A percentile compares a stretch with the other conserved stretches of the same genome.
Evolutionary conservation across 164 flowering plant genomes (phyloP).

Genomic region (Houttuynia cordata): DNA sequence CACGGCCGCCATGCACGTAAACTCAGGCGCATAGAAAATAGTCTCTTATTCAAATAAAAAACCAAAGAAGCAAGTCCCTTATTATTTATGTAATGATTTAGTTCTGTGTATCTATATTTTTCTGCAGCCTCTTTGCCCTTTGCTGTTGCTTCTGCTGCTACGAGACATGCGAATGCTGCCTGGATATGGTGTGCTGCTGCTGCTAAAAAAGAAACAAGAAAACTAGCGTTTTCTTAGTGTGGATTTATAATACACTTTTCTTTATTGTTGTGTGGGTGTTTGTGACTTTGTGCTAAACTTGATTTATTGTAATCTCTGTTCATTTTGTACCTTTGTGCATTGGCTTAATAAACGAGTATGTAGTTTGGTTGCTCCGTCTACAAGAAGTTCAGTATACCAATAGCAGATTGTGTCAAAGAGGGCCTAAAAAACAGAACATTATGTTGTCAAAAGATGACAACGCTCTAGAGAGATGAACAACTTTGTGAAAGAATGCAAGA

Average conservation of each 20-base stretch:
- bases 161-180: slow-evolving; percentile 47
- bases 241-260: too few species aligned
- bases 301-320: not conserved
- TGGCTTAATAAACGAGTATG: not conserved
- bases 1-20: too few species aligned
- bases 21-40: too few species aligned
- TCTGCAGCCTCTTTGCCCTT: slow-evolving; percentile 31
- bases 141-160: slow-evolving; percentile 50
- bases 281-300: not conserved
- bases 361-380: too few species aligned
- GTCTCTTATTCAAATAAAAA: too few species aligned
- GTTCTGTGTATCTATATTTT: not conserved
- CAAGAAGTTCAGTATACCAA: not conserved
- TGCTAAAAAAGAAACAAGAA: not conserved
- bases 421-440: too few species aligned
- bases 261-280: not conserved
- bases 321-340: not conserved
- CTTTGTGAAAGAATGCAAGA: too few species aligned
- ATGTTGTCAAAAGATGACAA: too few species aligned
- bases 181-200: slow-evolving; percentile 30
- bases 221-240: not conserved
- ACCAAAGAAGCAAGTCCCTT: too few species aligned
- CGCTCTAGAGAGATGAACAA: too few species aligned
- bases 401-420: too few species aligned
- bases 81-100: not conserved